A percentile compares a stretch with the other conserved stretches of the same genome.
phyloP scores from a whole-genome alignment of 2,329 filamentous ascomycete species.

The Clathrospora elynae region DNA sequence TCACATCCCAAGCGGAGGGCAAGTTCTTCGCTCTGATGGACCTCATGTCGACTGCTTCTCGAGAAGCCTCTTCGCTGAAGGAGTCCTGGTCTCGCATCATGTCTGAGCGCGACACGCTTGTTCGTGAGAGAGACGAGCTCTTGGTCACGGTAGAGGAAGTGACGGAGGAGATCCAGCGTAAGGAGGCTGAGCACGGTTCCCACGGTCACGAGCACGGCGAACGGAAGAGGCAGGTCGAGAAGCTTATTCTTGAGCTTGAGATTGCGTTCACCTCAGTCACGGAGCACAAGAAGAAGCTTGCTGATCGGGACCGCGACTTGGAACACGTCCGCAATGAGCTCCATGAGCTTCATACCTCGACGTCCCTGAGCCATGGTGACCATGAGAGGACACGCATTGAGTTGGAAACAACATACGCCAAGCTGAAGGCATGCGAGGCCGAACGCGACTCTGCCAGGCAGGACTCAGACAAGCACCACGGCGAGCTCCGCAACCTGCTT shows the following conservation, averaged over 20 bases:
- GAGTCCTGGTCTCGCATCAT: slow-evolving; percentile 34
- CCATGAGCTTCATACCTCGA: slow-evolving; percentile 17
- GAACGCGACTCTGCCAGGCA: slow-evolving; percentile 27
- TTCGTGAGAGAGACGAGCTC: slow-evolving; percentile 28
- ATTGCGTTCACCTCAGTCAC: slow-evolving; percentile 25
- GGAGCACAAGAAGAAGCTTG: slow-evolving; percentile 32
- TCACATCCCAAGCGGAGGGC: slow-evolving; percentile 30
- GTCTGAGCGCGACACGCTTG: slow-evolving; percentile 33
- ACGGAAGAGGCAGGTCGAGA: slow-evolving; percentile 29
- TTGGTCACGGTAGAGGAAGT: slow-evolving; percentile 27
- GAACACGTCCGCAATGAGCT: slow-evolving; percentile 26
- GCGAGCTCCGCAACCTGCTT: slow-evolving; percentile 25
- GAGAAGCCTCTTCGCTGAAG: slow-evolving; percentile 31
- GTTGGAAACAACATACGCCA: slow-evolving; percentile 22
- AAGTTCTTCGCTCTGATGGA: slow-evolving; percentile 39
- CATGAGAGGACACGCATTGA: slow-evolving; percentile 27
- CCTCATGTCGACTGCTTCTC: slow-evolving; percentile 33
- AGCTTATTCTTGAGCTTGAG: slow-evolving; percentile 29
- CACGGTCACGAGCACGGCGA: slow-evolving; percentile 30
- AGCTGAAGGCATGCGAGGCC: slow-evolving; percentile 25
- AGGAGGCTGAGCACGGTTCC: slow-evolving; percentile 27
- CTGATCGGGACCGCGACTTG: slow-evolving; percentile 27
- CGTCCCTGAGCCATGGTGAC: slow-evolving; percentile 14
- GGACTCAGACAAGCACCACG: slow-evolving; percentile 30
- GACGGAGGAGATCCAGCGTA: slow-evolving; percentile 31